phyloP scores from a whole-genome alignment of 306 rosid genomes.

The Rosa lucieae region DNA sequence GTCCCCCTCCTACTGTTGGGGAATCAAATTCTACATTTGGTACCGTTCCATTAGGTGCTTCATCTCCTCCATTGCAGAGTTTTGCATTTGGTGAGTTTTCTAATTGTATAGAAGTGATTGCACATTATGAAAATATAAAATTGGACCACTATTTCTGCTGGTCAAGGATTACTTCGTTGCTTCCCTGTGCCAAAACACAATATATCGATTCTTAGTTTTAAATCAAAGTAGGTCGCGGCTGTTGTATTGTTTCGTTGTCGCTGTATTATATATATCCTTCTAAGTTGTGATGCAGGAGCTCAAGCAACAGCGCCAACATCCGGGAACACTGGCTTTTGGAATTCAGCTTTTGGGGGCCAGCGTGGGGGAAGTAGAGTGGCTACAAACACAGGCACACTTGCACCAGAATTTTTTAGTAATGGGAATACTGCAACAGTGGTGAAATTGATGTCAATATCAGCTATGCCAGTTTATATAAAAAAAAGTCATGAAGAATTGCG shows the following conservation, averaged over 20 bases:
- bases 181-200: not conserved
- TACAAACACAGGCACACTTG: slow-evolving; percentile 64
- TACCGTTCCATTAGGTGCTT: slow-evolving; percentile 61
- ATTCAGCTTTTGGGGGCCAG: slow-evolving; percentile 71
- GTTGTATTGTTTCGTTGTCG: not conserved
- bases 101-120: not conserved
- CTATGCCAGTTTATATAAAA: slow-evolving; percentile 81
- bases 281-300: slow-evolving; percentile 47
- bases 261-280: not conserved
- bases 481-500: slow-evolving; percentile 94
- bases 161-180: not conserved
- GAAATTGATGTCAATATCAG: slow-evolving; percentile 83
- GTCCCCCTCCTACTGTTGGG: slow-evolving; percentile 60
- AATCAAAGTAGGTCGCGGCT: too few species aligned
- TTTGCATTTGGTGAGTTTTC: slow-evolving; percentile 69
- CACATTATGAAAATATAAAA: not conserved
- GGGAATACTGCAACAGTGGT: slow-evolving; percentile 49
- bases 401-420: slow-evolving; percentile 43
- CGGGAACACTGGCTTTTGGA: slow-evolving; percentile 63
- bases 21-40: slow-evolving; percentile 73
- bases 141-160: not conserved
- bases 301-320: slow-evolving; percentile 59
- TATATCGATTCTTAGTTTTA: too few species aligned
- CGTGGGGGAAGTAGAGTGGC: slow-evolving; percentile 83
- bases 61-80: slow-evolving; percentile 68